These are phyloP conservation scores for Clarkia xantiana DNA, from an alignment of 345 rosid genomes.

Conservation along the genomic window DNA sequence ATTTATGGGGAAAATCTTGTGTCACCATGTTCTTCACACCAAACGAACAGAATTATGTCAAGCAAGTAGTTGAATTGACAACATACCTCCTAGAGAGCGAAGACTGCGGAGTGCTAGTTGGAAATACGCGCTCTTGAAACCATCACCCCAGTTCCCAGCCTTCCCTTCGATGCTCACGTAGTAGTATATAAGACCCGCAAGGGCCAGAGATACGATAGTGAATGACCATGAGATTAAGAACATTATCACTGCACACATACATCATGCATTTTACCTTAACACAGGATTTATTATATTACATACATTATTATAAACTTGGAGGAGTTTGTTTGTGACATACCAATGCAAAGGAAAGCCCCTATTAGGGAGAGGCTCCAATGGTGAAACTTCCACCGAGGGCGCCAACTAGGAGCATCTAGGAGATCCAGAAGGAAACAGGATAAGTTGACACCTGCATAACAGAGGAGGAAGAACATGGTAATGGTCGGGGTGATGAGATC, in stretches of 20 bases:
- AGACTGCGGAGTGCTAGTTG: conserved; percentile 99
- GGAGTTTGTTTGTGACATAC: conserved; percentile 29
- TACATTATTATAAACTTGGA: no score
- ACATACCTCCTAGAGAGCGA: conserved; percentile 92
- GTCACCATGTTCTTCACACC: no score
- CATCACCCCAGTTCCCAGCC: conserved; percentile 99
- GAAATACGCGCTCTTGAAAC: conserved; percentile 99
- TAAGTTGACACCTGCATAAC: conserved; percentile 94
- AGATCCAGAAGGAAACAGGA: conserved; percentile 99
- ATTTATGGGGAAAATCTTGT: no score
- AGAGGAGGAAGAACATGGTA: conserved; percentile 94
- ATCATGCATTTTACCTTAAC: no score
- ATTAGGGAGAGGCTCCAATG: conserved; percentile 96
- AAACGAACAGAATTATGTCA: no score
- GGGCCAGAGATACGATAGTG: conserved; percentile 83
- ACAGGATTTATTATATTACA: no score
- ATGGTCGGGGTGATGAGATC: conserved; percentile 95
- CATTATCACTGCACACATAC: conserved; percentile 74
- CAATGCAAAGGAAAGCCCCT: conserved; percentile 79
- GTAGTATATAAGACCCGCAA: conserved; percentile 93
- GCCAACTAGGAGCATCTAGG: conserved; percentile 99
- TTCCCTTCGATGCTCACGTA: conserved; percentile 94
- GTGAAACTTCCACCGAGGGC: conserved; percentile 98
- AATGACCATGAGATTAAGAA: conserved; percentile 98
- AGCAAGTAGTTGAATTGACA: no score